A percentile compares a stretch with the other conserved stretches of the same genome.
phyloP scores from a whole-genome alignment of 202 grass and related monocot genomes.

The Hordeum pubiflorum region DNA sequence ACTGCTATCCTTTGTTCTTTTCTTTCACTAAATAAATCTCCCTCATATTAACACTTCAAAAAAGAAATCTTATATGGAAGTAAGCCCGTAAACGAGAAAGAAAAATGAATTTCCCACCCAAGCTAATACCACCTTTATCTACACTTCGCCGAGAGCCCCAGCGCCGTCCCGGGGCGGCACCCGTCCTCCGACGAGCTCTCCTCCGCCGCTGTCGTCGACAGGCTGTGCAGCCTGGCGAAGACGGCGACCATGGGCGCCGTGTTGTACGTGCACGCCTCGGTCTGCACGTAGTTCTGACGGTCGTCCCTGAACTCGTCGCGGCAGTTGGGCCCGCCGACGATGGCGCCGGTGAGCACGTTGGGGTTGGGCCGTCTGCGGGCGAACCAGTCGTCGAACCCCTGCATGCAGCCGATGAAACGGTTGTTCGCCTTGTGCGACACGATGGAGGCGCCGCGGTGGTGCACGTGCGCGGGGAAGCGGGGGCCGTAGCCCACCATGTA shows the following conservation, averaged over 20 bases:
- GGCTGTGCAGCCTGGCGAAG: conserved; percentile 62
- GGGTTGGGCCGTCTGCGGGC: conserved; percentile 39
- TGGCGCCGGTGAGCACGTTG: conserved; percentile 71
- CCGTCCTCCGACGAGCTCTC: neutral
- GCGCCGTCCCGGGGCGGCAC: neutral
- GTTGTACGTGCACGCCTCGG: conserved; percentile 90
- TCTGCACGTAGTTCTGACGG: conserved; percentile 70
- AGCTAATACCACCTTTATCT: conserved; percentile 37
- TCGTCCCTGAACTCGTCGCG: conserved; percentile 71
- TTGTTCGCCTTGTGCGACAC: conserved; percentile 74
- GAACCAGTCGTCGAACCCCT: conserved; percentile 89
- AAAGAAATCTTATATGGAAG: conserved; percentile 34
- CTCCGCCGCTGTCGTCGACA: neutral
- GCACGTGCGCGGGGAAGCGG: conserved; percentile 51
- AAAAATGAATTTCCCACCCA: conserved; percentile 47
- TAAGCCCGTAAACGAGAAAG: conserved; percentile 29
- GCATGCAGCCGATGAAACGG: conserved; percentile 80
- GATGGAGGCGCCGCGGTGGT: conserved; percentile 75
- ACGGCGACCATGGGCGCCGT: conserved; percentile 76
- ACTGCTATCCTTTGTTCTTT: conserved; percentile 19
- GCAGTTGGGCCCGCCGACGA: conserved; percentile 68
- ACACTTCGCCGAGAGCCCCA: conserved; percentile 34
- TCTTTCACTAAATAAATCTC: conserved; percentile 33
- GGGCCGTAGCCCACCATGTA: conserved; percentile 74
- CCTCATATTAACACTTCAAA: conserved; percentile 45